Evolutionary conservation across 306 rosid genomes (phyloP), one percentile per base, ranked within the genome.

Genomic region (Lotus japonicus): DNA sequence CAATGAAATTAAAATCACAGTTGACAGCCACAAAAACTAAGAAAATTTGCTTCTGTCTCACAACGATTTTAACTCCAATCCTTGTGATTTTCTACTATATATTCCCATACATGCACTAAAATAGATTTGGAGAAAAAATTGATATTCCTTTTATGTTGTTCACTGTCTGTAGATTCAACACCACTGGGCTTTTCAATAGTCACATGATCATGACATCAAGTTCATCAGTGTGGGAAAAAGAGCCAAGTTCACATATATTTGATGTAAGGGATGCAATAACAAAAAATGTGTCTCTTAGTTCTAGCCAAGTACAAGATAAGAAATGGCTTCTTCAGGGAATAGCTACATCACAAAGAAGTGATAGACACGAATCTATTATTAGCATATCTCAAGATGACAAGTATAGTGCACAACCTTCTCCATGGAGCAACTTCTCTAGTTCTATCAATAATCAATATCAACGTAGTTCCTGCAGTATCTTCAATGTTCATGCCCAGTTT

Each of bases 291-390:
- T 55, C 81, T 23, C 33, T 74, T 21, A 58, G 71, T 16, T 66
- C 74, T 57, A 68, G 52, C 64, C 65, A 68, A 67, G 64, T 51
- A 36, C 72, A 78, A 62, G 80, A 68, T 5, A 64, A 67, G 68
- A 80, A 59, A 52, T 72, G 78, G 84, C 80, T 59, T 35, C 77
- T 71, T 16, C 49, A 17, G 8, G 79, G 70, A 48, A 54, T 28
- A 50, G 49, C 16, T 21, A 75, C 53, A 60, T 42, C 68, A 28
- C 73, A 69, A 66, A 72, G 44, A 46, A 54, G 55, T 58, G 46
- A 18, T 11, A 59, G 13, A 56, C 60, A 64, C 5, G 59, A 77
- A 71, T 52, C 64, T 41, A 21, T 23, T 28, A 60, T 23, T 38
- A 60, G 56, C 38, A 53, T 68, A 54, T 73, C 68, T 19, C 14